Evolutionary conservation across 805 yeast genomes (phyloP), one percentile per base, ranked within the genome.

Genomic region (Barnettozyma sp.): DNA sequence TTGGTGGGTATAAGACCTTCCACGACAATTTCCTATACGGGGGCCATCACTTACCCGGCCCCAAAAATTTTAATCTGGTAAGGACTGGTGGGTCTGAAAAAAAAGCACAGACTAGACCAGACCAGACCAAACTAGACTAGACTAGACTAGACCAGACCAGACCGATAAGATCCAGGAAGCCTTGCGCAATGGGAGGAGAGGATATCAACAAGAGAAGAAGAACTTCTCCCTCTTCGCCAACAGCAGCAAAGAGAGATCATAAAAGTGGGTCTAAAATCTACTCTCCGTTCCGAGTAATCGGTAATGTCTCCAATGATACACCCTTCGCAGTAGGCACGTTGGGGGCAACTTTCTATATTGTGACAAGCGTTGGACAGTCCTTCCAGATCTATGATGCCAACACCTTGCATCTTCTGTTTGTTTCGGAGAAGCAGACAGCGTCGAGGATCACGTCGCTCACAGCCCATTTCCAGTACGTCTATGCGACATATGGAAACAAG

Each of bases 341-440:
- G 40, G 98, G 98, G 35, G 71, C 84, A 12, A 77, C 94, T 1
- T 88, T 82, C 50, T 82, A 88, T 51, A 75, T 86, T 26, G 94
- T 81, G 13, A 90, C 97, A 1, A 78, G 84, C 30, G 95, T 92
- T 16, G 97, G 97, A 3, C 70, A 77, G 35, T 71, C 90, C 1
- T 85, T 92, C 63, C 97, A 90, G 58, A 85, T 92, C 20, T 92
- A 83, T 53, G 98, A 92, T 62, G 95, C 83, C 50, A 76, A 90
- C 22, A 85, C 83, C 6, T 64, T 90, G 43, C 92, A 84, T 47
- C 64, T 90, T 43, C 63, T 90, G 16, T 90, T 92, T 59, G 94
- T 90, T 10, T 84, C 95, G 1, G 83, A 77, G 45, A 73, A 71
- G 15, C 90, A 83, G 55, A 81, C 95, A 0, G 70, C 79, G 0